These are phyloP conservation scores for Balakata baccata DNA, from an alignment of 345 rosid species.

Conservation along the genomic window DNA sequence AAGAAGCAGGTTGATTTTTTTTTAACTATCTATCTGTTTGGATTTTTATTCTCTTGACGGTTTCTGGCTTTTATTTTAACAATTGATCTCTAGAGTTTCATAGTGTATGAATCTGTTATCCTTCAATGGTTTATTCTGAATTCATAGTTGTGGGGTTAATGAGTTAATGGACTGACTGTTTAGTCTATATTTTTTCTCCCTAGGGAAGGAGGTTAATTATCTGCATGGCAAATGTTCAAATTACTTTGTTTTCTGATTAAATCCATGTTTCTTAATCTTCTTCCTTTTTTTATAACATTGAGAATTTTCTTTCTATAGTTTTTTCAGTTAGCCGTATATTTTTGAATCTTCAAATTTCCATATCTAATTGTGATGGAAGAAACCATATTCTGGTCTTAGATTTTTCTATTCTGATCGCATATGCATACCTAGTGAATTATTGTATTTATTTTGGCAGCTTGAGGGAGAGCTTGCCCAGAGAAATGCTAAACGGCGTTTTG, in stretches of 20 bases:
- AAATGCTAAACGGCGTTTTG: slow-evolving; percentile 68
- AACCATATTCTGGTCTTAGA: background rate
- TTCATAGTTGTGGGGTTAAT: background rate
- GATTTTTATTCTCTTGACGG: background rate
- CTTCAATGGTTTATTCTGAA: background rate
- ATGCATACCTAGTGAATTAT: background rate
- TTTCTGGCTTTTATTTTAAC: background rate
- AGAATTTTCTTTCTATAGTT: background rate
- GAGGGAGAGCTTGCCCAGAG: slow-evolving; percentile 69
- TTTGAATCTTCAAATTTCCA: background rate
- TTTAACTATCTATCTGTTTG: background rate
- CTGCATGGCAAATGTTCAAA: background rate
- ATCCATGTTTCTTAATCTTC: background rate
- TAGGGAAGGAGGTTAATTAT: background rate
- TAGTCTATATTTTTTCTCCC: background rate
- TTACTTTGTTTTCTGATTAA: background rate
- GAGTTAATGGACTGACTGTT: slow-evolving; percentile 1
- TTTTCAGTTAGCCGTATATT: no score
- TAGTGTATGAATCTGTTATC: background rate
- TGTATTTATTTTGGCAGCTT: slow-evolving; percentile 41
- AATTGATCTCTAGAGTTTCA: background rate
- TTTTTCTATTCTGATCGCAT: background rate
- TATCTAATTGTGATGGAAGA: background rate
- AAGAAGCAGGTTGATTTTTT: slow-evolving; percentile 73
- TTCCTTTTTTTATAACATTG: background rate